Conservation (phyloP, 257 asterid species). For the Asclepias syriaca region DNA sequence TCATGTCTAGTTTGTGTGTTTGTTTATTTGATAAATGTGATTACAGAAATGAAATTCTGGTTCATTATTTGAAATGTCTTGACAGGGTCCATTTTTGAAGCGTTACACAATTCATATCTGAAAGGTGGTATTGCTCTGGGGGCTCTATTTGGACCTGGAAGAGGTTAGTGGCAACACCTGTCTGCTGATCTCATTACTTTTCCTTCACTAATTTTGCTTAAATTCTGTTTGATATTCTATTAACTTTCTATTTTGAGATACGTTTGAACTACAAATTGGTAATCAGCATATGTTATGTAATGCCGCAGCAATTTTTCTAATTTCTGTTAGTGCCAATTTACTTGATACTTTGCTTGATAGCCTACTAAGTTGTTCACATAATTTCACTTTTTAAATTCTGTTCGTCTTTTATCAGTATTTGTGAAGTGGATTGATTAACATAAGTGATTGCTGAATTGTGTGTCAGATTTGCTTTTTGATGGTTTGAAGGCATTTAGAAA, state of each 20-base stretch:
- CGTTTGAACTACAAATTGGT: background rate
- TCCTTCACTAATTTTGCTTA: background rate
- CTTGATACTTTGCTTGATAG: background rate
- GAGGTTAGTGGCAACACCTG: constrained; percentile 53
- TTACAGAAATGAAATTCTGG: background rate
- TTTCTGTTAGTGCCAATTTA: background rate
- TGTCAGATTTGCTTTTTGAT: constrained; percentile 81
- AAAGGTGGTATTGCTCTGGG: constrained; percentile 89
- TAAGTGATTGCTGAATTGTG: constrained; percentile 16
- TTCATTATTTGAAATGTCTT: background rate
- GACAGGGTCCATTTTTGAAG: constrained; percentile 57
- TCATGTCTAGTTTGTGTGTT: background rate
- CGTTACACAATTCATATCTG: constrained; percentile 79
- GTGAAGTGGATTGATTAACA: constrained; percentile 10
- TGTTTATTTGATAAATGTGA: background rate
- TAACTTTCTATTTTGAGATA: background rate
- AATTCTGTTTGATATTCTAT: background rate
- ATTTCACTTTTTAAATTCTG: background rate
- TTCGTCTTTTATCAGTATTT: background rate
- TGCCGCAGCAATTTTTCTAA: background rate
- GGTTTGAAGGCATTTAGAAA: constrained; percentile 73
- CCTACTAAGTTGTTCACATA: background rate
- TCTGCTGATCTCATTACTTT: background rate
- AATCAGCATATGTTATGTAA: background rate
- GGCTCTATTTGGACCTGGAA: constrained; percentile 90